A percentile compares a stretch with the other conserved stretches of the same genome.
These are phyloP conservation scores for Ustilaginoidea virens DNA, from an alignment of 2,329 filamentous ascomycete species.

Conservation along the genomic window DNA sequence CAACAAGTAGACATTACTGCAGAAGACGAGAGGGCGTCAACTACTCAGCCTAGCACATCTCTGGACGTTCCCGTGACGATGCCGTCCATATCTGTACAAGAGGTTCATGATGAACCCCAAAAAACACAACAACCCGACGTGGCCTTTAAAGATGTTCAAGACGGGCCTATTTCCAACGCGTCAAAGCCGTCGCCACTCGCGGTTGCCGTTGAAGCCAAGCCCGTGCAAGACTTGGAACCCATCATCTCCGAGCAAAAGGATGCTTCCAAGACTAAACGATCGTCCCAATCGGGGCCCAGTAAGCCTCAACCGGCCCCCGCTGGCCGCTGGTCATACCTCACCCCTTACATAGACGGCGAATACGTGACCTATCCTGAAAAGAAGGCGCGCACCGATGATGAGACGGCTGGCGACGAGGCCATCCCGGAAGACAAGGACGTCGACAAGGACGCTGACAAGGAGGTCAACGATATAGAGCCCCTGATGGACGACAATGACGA, in stretches of 20 bases:
- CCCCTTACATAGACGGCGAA: slow-evolving; percentile 24
- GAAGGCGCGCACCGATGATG: slow-evolving; percentile 16
- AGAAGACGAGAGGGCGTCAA: not conserved
- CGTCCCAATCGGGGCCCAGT: slow-evolving; percentile 3
- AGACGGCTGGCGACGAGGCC: slow-evolving; percentile 17
- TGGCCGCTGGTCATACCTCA: slow-evolving; percentile 23
- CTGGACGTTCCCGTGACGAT: not conserved
- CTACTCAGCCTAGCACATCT: not conserved
- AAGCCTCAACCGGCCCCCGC: slow-evolving; percentile 15
- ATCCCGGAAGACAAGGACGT: slow-evolving; percentile 9
- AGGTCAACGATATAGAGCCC: slow-evolving; percentile 13
- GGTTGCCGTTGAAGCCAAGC: not conserved
- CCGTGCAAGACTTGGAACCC: not conserved
- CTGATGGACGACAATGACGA: slow-evolving; percentile 19
- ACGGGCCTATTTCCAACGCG: too few relatives aligned
- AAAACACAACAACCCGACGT: too few relatives aligned
- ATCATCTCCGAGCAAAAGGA: slow-evolving; percentile 1
- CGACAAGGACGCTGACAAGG: slow-evolving; percentile 7
- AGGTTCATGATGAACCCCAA: too few relatives aligned
- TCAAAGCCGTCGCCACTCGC: too few relatives aligned
- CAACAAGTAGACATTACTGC: not conserved
- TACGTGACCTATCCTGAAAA: slow-evolving; percentile 24
- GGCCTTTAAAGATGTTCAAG: too few relatives aligned
- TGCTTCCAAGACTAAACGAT: not conserved
- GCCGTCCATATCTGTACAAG: slow-evolving; percentile 3